phyloP scores from a whole-genome alignment of 2,329 filamentous ascomycete species.

The Stagonosporopsis cucurbitacearum region DNA sequence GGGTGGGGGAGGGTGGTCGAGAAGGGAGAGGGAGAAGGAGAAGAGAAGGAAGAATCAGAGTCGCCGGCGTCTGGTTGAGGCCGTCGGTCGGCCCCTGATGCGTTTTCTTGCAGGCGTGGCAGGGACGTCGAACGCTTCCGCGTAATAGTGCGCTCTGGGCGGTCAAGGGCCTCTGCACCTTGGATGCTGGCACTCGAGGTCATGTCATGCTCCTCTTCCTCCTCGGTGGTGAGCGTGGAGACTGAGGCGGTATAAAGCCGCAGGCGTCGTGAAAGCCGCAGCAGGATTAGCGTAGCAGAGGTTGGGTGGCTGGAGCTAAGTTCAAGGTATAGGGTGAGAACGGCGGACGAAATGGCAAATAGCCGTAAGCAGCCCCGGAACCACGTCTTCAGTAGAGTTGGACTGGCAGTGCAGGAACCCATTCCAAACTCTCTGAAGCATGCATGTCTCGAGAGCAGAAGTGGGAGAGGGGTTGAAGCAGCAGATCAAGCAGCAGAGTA shows the following conservation, averaged over 20 bases:
- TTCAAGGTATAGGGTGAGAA: slow-evolving; percentile 43
- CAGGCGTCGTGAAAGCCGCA: slow-evolving; percentile 44
- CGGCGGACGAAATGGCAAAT: slow-evolving; percentile 34
- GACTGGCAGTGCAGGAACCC: slow-evolving; percentile 39
- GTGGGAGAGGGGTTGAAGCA: slow-evolving; percentile 15
- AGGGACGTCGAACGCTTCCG: slow-evolving; percentile 4
- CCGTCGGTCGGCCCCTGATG: slow-evolving; percentile 25
- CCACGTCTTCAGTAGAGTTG: slow-evolving; percentile 39
- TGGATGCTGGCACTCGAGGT: slow-evolving; percentile 28
- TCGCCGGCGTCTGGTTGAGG: slow-evolving; percentile 21
- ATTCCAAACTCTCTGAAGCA: slow-evolving; percentile 37
- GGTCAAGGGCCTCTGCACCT: slow-evolving; percentile 32
- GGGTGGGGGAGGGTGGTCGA: slow-evolving; percentile 28
- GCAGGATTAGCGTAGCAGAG: slow-evolving; percentile 42
- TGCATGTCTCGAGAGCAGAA: slow-evolving; percentile 35
- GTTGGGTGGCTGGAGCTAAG: slow-evolving; percentile 38
- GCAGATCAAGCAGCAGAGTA: too few relatives aligned
- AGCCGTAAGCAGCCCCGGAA: slow-evolving; percentile 34
- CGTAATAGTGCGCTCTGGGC: slow-evolving; percentile 32
- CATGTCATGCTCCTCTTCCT: slow-evolving; percentile 32
- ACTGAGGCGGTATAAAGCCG: slow-evolving; percentile 31
- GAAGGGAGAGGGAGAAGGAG: slow-evolving; percentile 19
- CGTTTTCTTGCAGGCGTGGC: slow-evolving; percentile 30
- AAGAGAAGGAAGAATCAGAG: slow-evolving; percentile 19
- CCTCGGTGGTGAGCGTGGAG: slow-evolving; percentile 32